Conservation (phyloP, 805 yeast genomes). For the Yarrowia sp. region DNA sequence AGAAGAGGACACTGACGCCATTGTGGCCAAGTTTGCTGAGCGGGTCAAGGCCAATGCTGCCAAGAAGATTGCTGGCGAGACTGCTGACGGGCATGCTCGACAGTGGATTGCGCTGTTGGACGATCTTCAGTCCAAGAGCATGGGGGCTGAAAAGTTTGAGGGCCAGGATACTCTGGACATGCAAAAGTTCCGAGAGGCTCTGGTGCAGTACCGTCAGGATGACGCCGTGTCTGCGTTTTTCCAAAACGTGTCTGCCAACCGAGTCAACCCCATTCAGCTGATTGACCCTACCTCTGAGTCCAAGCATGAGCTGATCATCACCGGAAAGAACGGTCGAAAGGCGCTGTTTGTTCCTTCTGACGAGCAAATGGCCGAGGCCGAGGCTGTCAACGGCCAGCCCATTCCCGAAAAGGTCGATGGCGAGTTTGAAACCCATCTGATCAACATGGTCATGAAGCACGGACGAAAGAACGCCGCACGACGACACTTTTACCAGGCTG, state of each 20-base stretch:
- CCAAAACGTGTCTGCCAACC: not conserved
- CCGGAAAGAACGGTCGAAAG: slow-evolving; percentile 8
- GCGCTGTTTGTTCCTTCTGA: slow-evolving; percentile 47
- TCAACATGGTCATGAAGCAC: slow-evolving; percentile 86
- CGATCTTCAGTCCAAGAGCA: slow-evolving; percentile 3
- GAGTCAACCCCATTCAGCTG: slow-evolving; percentile 8
- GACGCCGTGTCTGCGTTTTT: not conserved
- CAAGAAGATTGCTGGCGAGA: not conserved
- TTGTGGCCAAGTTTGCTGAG: not conserved
- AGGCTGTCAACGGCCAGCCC: slow-evolving; percentile 48
- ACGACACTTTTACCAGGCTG: slow-evolving; percentile 67
- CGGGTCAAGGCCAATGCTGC: not conserved
- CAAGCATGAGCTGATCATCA: slow-evolving; percentile 2
- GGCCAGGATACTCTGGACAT: slow-evolving; percentile 14
- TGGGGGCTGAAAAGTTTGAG: not conserved
- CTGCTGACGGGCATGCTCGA: slow-evolving; percentile 11
- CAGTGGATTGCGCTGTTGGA: slow-evolving; percentile 22
- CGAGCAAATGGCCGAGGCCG: slow-evolving; percentile 61
- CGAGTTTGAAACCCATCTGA: slow-evolving; percentile 71
- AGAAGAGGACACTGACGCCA: not conserved
- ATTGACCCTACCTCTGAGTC: slow-evolving; percentile 19
- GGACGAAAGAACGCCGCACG: slow-evolving; percentile 85
- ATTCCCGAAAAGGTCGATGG: slow-evolving; percentile 60
- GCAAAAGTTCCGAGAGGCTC: slow-evolving; percentile 12
- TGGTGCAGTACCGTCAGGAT: slow-evolving; percentile 14